Evolutionary conservation across 2,329 filamentous ascomycete species (phyloP).

Genomic region (Periconia macrospinosa): DNA sequence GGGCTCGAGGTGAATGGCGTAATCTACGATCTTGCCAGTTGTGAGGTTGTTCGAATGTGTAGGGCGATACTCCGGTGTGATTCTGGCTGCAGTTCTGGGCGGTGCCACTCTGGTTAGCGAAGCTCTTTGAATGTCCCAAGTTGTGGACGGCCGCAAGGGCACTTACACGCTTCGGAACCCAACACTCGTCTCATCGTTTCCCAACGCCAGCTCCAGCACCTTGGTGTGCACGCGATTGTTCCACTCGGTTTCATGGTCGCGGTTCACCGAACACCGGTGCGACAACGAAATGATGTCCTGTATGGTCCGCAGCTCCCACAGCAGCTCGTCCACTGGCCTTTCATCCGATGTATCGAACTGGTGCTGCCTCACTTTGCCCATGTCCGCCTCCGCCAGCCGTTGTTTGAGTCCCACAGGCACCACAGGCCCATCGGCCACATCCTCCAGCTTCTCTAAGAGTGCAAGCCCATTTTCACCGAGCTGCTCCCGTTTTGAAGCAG

Average conservation of each 20-base stretch:
- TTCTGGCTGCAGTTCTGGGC: conserved; percentile 16
- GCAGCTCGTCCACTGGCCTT: conserved; percentile 13
- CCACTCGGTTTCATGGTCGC: conserved; percentile 8
- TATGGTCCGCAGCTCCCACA: conserved; percentile 13
- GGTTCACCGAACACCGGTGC: conserved; percentile 9
- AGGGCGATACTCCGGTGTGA: conserved; percentile 13
- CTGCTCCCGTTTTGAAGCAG: conserved; percentile 9
- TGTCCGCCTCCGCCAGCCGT: conserved; percentile 11
- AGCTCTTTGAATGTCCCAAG: conserved; percentile 4
- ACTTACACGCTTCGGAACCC: conserved; percentile 13
- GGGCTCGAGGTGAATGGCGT: conserved; percentile 16
- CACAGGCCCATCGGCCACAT: conserved; percentile 13
- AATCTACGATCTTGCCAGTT: conserved; percentile 20
- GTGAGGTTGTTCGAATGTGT: conserved; percentile 14
- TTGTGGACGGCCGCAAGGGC: conserved; percentile 4
- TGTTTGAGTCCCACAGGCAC: conserved; percentile 11
- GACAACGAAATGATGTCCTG: conserved; percentile 10
- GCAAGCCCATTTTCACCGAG: conserved; percentile 11
- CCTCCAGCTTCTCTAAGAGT: conserved; percentile 16
- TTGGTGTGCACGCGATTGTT: conserved; percentile 11
- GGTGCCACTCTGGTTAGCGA: conserved; percentile 11
- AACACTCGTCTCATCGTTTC: conserved; percentile 11
- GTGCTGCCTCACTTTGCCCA: conserved; percentile 11
- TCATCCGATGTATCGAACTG: conserved; percentile 12
- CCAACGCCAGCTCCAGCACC: conserved; percentile 11